These are phyloP conservation scores for Telopea speciosissima DNA, from an alignment of 177 flowering plant species.

Conservation along the genomic window DNA sequence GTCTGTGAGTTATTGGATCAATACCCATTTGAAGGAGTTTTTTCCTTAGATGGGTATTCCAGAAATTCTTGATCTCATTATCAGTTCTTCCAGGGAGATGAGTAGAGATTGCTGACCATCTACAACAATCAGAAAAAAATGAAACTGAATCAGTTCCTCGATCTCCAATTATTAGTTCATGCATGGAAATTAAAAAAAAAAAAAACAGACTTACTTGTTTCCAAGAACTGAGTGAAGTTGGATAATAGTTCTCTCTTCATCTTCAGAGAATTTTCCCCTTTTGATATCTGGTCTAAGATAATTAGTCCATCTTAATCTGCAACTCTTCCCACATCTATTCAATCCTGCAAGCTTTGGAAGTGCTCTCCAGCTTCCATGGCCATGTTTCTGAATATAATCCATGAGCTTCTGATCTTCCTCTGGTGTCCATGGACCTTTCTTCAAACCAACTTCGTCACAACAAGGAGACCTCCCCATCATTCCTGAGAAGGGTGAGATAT, in stretches of 20 bases:
- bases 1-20: constrained; percentile 68
- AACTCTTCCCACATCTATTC: constrained; percentile 33
- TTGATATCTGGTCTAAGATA: constrained; percentile 34
- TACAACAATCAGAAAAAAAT: constrained; percentile 6
- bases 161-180: too few species aligned
- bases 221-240: constrained; percentile 25
- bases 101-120: constrained; percentile 76
- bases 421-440: constrained; percentile 21
- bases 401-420: constrained; percentile 18
- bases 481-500: too few species aligned
- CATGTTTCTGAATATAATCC: constrained; percentile 9
- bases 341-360: constrained; percentile 22
- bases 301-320: constrained; percentile 34
- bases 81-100: constrained; percentile 70
- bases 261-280: constrained; percentile 26
- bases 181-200: too few species aligned
- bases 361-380: constrained; percentile 20
- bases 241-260: constrained; percentile 27
- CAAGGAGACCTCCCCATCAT: constrained; percentile 13
- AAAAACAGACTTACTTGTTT: constrained; percentile 21
- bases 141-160: not conserved
- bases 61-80: constrained; percentile 70
- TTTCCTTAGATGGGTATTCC: constrained; percentile 73
- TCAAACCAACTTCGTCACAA: constrained; percentile 4
- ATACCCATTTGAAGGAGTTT: constrained; percentile 58